A percentile compares a stretch with the other conserved stretches of the same genome.
Conservation (phyloP, 257 asterid species). For the Gentiana macrophylla region DNA sequence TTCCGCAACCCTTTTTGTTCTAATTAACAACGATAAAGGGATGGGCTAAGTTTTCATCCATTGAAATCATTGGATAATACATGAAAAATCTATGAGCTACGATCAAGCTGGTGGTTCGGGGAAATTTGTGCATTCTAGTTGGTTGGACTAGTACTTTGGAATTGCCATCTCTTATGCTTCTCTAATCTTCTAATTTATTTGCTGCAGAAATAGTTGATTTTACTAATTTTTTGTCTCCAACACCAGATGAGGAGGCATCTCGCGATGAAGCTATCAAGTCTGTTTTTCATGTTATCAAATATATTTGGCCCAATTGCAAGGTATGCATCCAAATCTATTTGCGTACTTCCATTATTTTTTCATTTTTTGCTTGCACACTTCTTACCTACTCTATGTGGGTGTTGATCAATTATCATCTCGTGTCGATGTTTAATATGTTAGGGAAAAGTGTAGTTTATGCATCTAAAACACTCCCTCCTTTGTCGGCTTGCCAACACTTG, state of each 20-base stretch:
- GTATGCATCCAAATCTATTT: background rate
- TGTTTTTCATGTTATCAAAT: slow-evolving; percentile 64
- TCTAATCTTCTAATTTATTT: background rate
- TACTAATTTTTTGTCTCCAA: slow-evolving; percentile 85
- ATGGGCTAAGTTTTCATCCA: too few relatives aligned
- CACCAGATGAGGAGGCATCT: slow-evolving; percentile 64
- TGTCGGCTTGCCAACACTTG: background rate
- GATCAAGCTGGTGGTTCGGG: too few relatives aligned
- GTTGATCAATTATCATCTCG: background rate
- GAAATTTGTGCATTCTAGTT: too few relatives aligned
- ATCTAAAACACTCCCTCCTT: slow-evolving; percentile 4
- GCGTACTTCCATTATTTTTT: too few relatives aligned
- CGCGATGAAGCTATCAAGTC: slow-evolving; percentile 69
- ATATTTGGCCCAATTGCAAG: slow-evolving; percentile 60
- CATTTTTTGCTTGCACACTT: too few relatives aligned
- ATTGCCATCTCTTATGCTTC: too few relatives aligned
- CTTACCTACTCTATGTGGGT: slow-evolving; percentile 41
- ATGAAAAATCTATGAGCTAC: too few relatives aligned
- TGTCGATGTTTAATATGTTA: background rate
- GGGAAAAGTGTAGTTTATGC: background rate
- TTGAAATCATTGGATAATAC: too few relatives aligned
- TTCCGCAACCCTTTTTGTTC: too few relatives aligned
- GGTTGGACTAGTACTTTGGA: too few relatives aligned
- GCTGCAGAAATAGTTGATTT: slow-evolving; percentile 86
- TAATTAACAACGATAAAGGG: too few relatives aligned